phyloP scores from a whole-genome alignment of 2,329 filamentous ascomycete species.

The Trichoderma guizhouense region DNA sequence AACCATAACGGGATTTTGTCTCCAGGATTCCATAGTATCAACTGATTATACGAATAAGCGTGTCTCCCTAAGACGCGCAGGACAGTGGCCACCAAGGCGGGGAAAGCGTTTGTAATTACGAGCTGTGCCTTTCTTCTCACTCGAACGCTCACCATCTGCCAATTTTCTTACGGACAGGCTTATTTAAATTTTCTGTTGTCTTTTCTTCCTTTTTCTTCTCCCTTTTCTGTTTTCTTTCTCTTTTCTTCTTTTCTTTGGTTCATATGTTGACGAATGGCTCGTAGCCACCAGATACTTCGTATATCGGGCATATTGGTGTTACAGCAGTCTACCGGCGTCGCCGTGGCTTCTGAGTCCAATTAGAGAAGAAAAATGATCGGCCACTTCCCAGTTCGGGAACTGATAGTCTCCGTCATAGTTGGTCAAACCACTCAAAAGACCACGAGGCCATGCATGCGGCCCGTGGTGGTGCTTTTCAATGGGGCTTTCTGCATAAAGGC shows the following conservation, averaged over 20 bases:
- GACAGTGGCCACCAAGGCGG: background rate
- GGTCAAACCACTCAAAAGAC: background rate
- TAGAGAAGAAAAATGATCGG: background rate
- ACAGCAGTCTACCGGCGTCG: background rate
- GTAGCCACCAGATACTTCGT: background rate
- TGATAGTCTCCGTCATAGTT: background rate
- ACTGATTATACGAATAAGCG: background rate
- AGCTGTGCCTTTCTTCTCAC: background rate
- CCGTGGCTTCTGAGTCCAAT: background rate
- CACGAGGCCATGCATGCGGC: background rate
- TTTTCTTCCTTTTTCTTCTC: background rate
- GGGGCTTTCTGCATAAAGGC: background rate
- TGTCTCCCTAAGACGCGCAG: background rate
- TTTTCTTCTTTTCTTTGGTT: background rate
- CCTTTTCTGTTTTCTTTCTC: background rate
- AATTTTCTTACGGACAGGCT: background rate
- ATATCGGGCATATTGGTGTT: background rate
- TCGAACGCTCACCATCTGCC: background rate
- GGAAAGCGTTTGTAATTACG: background rate
- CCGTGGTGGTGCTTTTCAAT: background rate
- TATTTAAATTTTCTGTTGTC: background rate
- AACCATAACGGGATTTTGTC: background rate
- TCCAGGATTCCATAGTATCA: background rate
- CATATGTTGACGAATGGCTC: background rate
- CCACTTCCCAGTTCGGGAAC: background rate